phyloP scores from a whole-genome alignment of 192 early-diverging fungal genomes.

The Linnemannia elongata region DNA sequence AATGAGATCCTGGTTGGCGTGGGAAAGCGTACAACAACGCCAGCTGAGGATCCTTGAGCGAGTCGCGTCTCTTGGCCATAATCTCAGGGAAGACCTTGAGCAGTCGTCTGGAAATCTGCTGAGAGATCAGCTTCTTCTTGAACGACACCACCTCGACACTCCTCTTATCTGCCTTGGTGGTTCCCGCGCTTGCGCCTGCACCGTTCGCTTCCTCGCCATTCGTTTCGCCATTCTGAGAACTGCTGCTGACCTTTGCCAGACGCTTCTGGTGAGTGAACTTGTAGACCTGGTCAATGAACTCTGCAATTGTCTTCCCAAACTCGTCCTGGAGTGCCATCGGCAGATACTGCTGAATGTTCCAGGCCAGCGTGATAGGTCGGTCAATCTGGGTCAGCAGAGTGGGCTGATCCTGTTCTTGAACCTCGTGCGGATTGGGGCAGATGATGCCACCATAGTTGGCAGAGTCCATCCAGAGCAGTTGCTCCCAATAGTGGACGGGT shows the following conservation, averaged over 20 bases:
- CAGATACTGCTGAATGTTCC: conserved; percentile 93
- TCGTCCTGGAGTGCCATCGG: conserved; percentile 78
- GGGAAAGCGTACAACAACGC: conserved; percentile 72
- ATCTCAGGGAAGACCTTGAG: conserved; percentile 75
- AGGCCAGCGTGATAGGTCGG: conserved; percentile 75
- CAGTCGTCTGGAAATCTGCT: conserved; percentile 73
- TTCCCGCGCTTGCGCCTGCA: conserved; percentile 6
- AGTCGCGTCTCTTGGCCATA: conserved; percentile 48
- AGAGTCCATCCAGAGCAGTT: conserved; percentile 93
- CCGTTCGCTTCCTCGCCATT: conserved; percentile 18
- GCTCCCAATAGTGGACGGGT: conserved; percentile 81
- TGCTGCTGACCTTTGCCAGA: conserved; percentile 7
- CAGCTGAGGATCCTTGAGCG: conserved; percentile 58
- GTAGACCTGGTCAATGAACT: conserved; percentile 78
- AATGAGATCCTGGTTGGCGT: conserved; percentile 79
- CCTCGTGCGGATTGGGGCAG: conserved; percentile 44
- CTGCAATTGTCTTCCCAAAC: conserved; percentile 79
- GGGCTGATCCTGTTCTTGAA: conserved; percentile 47
- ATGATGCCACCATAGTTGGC: conserved; percentile 87
- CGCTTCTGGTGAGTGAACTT: conserved; percentile 61
- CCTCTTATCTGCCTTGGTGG: conserved; percentile 40
- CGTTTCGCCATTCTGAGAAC: conserved; percentile 9
- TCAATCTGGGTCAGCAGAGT: conserved; percentile 26
- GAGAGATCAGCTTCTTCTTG: conserved; percentile 66
- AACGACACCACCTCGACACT: conserved; percentile 52